Conservation (phyloP, 495 filamentous ascomycete genomes). For the Copromyces sp. region DNA sequence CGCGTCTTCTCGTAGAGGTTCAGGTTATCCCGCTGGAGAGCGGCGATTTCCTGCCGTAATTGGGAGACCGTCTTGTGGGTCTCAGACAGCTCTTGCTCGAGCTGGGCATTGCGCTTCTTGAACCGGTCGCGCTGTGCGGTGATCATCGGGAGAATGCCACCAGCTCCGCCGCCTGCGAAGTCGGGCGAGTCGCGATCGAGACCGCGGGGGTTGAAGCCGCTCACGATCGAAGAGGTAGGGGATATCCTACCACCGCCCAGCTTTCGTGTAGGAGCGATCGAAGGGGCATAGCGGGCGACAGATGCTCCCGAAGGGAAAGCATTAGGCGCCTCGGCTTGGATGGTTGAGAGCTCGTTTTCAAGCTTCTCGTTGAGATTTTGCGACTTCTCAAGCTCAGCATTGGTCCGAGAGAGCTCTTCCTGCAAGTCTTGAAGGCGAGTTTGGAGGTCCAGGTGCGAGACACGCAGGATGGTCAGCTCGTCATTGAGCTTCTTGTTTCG, state of each 20-base stretch:
- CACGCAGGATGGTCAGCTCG: slow-evolving; percentile 82
- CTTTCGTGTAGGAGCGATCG: slow-evolving; percentile 49
- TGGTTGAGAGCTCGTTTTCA: slow-evolving; percentile 79
- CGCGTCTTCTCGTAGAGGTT: slow-evolving; percentile 96
- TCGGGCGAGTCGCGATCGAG: slow-evolving; percentile 51
- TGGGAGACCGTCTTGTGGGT: slow-evolving; percentile 72
- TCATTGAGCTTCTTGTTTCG: slow-evolving; percentile 93
- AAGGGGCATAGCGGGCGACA: slow-evolving; percentile 75
- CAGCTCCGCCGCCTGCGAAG: slow-evolving; percentile 61
- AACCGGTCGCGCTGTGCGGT: slow-evolving; percentile 96
- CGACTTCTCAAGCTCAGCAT: slow-evolving; percentile 75
- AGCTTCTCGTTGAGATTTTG: slow-evolving; percentile 77
- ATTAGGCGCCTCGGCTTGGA: slow-evolving; percentile 77
- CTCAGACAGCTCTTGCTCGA: slow-evolving; percentile 85
- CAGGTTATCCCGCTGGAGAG: slow-evolving; percentile 92
- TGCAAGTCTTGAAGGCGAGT: slow-evolving; percentile 68
- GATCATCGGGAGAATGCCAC: slow-evolving; percentile 94
- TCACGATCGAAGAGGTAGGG: slow-evolving; percentile 95
- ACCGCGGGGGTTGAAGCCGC: slow-evolving; percentile 67
- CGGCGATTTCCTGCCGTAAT: slow-evolving; percentile 80
- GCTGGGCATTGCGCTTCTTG: slow-evolving; percentile 86
- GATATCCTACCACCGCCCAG: slow-evolving; percentile 59
- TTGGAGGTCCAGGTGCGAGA: slow-evolving; percentile 90
- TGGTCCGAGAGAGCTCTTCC: slow-evolving; percentile 72
- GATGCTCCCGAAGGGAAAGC: slow-evolving; percentile 80